phyloP scores from a whole-genome alignment of 805 yeast genomes.

The Pichia membranifaciens region DNA sequence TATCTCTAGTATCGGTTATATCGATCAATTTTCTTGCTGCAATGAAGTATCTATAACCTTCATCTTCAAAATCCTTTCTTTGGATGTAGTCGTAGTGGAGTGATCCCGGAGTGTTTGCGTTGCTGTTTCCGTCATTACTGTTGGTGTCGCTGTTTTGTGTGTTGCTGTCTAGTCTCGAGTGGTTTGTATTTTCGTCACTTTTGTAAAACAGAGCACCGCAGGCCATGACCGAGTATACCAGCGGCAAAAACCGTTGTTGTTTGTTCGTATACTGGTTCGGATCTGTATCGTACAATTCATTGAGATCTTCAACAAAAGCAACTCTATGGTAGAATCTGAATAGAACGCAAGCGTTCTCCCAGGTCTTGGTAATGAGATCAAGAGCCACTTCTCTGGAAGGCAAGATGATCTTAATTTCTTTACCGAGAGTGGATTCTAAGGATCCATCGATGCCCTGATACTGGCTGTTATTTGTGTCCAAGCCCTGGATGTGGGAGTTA shows the following conservation, averaged over 20 bases:
- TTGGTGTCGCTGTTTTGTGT: constrained; percentile 9
- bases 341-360: constrained; percentile 82
- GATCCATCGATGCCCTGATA: constrained; percentile 35
- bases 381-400: constrained; percentile 74
- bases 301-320: constrained; percentile 65
- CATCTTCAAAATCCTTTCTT: constrained; percentile 51
- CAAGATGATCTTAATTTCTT: constrained; percentile 55
- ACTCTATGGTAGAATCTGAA: constrained; percentile 86
- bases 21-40: constrained; percentile 78
- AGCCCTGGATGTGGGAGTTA: neutral
- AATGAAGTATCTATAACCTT: constrained; percentile 72
- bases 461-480: constrained; percentile 4
- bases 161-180: constrained; percentile 2
- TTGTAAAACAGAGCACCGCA: constrained; percentile 77
- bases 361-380: constrained; percentile 64
- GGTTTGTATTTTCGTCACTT: constrained; percentile 34
- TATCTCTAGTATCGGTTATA: constrained; percentile 77
- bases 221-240: constrained; percentile 82
- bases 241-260: constrained; percentile 70
- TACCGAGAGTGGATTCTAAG: constrained; percentile 33
- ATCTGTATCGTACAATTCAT: constrained; percentile 68
- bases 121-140: constrained; percentile 10
- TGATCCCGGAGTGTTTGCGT: neutral
- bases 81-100: constrained; percentile 20
- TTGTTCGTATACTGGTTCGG: constrained; percentile 66